Conservation (phyloP, 2,329 filamentous ascomycete species). For the Sclerotiophoma versabilis region DNA sequence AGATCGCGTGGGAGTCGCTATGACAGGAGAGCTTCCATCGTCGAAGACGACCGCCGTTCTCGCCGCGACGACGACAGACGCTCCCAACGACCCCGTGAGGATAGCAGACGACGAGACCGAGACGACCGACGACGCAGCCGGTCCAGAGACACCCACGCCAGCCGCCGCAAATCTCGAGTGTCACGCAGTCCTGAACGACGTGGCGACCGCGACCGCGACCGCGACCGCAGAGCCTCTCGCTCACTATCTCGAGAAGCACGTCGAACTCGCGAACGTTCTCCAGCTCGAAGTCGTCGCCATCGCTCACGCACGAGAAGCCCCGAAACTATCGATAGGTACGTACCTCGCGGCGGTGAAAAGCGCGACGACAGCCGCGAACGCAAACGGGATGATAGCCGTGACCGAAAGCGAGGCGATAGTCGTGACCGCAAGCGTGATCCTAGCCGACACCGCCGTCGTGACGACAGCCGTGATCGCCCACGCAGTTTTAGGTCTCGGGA, state of each 20-base stretch:
- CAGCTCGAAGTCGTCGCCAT: slow-evolving; percentile 22
- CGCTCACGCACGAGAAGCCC: slow-evolving; percentile 41
- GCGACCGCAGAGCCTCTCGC: slow-evolving; percentile 31
- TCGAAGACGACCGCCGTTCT: slow-evolving; percentile 33
- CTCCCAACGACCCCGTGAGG: slow-evolving; percentile 36
- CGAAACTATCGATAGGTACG: slow-evolving; percentile 49
- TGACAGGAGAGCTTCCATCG: slow-evolving; percentile 35
- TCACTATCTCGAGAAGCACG: slow-evolving; percentile 29
- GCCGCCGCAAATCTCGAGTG: slow-evolving; percentile 39
- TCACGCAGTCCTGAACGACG: slow-evolving; percentile 34
- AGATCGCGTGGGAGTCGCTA: slow-evolving; percentile 43
- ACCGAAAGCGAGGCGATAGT: slow-evolving; percentile 20
- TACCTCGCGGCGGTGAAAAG: slow-evolving; percentile 37
- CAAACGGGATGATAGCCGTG: slow-evolving; percentile 1
- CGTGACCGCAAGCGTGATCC: slow-evolving; percentile 35
- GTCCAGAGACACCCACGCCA: slow-evolving; percentile 39
- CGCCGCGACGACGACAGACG: slow-evolving; percentile 37
- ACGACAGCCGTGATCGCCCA: slow-evolving; percentile 50
- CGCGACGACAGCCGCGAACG: slow-evolving; percentile 22
- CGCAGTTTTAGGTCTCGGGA: slow-evolving; percentile 52
- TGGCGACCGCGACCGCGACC: slow-evolving; percentile 12
- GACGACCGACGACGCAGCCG: slow-evolving; percentile 34
- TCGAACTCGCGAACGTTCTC: slow-evolving; percentile 29
- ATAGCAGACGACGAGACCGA: slow-evolving; percentile 29
- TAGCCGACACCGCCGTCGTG: slow-evolving; percentile 35